Evolutionary conservation across 768 basidiomycete genomes (phyloP).

Genomic region (Leucocoprinus birnbaumii): DNA sequence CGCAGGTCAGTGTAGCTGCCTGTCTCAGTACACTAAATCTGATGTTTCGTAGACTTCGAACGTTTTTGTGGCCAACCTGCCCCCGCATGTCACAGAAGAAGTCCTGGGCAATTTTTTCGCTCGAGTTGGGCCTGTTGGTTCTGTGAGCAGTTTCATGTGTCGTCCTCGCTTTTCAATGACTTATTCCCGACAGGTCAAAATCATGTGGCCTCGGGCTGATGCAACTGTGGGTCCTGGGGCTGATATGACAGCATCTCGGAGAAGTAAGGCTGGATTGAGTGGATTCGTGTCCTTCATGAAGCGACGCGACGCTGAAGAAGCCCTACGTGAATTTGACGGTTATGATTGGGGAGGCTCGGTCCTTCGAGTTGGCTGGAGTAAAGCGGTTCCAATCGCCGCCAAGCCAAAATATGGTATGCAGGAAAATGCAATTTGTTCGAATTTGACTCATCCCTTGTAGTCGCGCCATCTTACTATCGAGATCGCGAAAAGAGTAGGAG

Average conservation of each 20-base stretch:
- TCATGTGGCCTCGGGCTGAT: slow-evolving; percentile 98
- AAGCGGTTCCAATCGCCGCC: slow-evolving; percentile 84
- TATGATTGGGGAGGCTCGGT: slow-evolving; percentile 92
- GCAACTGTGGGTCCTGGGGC: slow-evolving; percentile 62
- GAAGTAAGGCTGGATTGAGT: slow-evolving; percentile 75
- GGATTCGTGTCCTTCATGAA: slow-evolving; percentile 98
- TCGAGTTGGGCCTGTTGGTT: slow-evolving; percentile 87
- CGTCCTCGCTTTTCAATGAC: neutral
- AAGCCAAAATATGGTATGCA: slow-evolving; percentile 76
- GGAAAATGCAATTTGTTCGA: neutral
- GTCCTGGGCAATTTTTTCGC: slow-evolving; percentile 90
- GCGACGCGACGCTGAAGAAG: slow-evolving; percentile 85
- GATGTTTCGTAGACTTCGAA: slow-evolving; percentile 76
- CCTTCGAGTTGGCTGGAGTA: slow-evolving; percentile 94
- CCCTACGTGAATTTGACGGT: slow-evolving; percentile 88
- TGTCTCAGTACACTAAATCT: neutral
- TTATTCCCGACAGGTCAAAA: slow-evolving; percentile 63
- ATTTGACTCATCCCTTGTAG: slow-evolving; percentile 12
- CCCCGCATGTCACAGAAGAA: slow-evolving; percentile 82
- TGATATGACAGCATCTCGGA: slow-evolving; percentile 71
- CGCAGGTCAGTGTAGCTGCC: slow-evolving; percentile 52
- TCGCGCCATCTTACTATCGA: slow-evolving; percentile 15
- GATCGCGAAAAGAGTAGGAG: slow-evolving; percentile 26
- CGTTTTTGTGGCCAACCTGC: slow-evolving; percentile 92
- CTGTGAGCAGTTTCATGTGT: slow-evolving; percentile 47